These are phyloP conservation scores for Clohesyomyces aquaticus DNA, from an alignment of 495 filamentous ascomycete genomes.

Conservation along the genomic window DNA sequence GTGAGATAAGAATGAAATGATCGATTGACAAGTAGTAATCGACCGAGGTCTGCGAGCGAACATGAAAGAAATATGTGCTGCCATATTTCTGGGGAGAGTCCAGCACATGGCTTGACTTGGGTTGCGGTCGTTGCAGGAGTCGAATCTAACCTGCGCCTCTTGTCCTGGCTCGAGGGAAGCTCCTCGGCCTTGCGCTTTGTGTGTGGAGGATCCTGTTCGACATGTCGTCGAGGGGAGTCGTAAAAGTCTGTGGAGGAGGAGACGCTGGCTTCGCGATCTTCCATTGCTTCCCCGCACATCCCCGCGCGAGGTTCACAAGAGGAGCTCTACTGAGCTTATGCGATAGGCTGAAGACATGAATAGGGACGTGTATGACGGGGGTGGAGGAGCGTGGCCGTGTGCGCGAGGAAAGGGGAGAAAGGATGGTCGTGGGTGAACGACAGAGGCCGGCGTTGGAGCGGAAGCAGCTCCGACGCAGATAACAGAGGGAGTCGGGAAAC, in stretches of 20 bases:
- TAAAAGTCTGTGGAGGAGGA: conserved; percentile 39
- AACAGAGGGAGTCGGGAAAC: background rate
- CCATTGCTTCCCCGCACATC: conserved; percentile 30
- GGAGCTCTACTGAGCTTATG: conserved; percentile 22
- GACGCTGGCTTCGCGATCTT: conserved; percentile 33
- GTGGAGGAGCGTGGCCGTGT: conserved; percentile 5
- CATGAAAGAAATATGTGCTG: conserved; percentile 47
- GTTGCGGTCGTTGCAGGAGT: background rate
- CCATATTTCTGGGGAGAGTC: conserved; percentile 43
- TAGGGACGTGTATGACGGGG: background rate
- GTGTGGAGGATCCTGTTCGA: background rate
- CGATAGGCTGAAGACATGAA: conserved; percentile 32
- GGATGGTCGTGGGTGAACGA: background rate
- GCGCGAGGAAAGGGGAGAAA: background rate
- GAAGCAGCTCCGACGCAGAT: too few relatives aligned
- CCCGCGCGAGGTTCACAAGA: conserved; percentile 25
- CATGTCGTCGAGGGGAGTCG: conserved; percentile 16
- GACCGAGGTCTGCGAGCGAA: conserved; percentile 40
- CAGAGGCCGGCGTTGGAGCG: too few relatives aligned
- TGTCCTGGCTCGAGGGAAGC: conserved; percentile 20
- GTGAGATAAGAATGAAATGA: conserved; percentile 53
- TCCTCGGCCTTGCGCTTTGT: conserved; percentile 38
- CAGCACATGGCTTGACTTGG: conserved; percentile 23
- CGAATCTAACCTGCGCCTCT: conserved; percentile 35
- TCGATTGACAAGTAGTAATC: conserved; percentile 46